phyloP scores from a whole-genome alignment of 2,329 filamentous ascomycete genomes.

The Pseudocercospora fijiensis region DNA sequence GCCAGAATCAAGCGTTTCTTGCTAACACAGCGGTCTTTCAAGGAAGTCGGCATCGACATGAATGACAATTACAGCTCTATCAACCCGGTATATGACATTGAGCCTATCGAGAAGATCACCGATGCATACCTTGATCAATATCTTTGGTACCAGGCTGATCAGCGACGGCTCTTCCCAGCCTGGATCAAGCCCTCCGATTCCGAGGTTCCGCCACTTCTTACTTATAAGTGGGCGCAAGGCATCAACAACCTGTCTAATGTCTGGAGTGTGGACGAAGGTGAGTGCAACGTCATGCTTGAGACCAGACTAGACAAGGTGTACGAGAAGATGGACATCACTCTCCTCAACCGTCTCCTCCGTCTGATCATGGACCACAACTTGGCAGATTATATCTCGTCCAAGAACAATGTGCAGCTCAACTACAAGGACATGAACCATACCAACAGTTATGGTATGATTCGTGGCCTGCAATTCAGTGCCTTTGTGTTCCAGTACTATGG shows the following conservation, averaged over 20 bases:
- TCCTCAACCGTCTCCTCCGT: conserved; percentile 87
- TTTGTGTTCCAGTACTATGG: conserved; percentile 99
- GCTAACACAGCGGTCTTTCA: conserved; percentile 95
- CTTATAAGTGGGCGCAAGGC: conserved; percentile 98
- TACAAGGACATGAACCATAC: conserved; percentile 99
- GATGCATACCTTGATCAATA: conserved; percentile 99
- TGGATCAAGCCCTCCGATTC: conserved; percentile 99
- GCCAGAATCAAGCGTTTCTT: conserved; percentile 97
- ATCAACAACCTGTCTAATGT: conserved; percentile 97
- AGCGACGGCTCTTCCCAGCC: conserved; percentile 91
- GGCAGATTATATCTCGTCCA: conserved; percentile 97
- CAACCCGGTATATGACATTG: conserved; percentile 98
- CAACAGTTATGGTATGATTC: conserved; percentile 98
- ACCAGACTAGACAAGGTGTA: conserved; percentile 99
- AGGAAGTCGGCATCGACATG: conserved; percentile 99
- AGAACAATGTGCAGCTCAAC: conserved; percentile 98
- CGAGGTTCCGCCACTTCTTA: conserved; percentile 88
- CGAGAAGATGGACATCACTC: conserved; percentile 95
- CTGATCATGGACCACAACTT: conserved; percentile 99
- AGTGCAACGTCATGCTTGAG: conserved; percentile 98
- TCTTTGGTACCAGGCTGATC: conserved; percentile 97
- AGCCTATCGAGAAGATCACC: conserved; percentile 98
- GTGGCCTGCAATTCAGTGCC: conserved; percentile 93
- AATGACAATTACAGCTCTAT: conserved; percentile 99
- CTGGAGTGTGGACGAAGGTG: conserved; percentile 89